Evolutionary conservation across 2,329 filamentous ascomycete species (phyloP).

Genomic region (Fusarium nodosum): DNA sequence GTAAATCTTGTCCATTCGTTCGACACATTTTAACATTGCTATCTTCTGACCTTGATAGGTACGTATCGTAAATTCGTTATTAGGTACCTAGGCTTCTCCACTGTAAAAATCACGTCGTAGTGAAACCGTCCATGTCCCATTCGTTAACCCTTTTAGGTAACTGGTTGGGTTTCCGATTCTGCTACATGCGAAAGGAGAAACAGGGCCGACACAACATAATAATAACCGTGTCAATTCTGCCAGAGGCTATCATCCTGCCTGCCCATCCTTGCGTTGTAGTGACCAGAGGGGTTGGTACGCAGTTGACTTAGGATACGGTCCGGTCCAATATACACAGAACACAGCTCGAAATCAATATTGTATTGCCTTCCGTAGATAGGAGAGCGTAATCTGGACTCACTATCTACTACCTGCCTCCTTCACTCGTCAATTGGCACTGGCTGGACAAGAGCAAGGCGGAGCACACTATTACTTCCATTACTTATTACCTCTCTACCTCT

Average conservation of each 20-base stretch:
- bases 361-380: neutral
- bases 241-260: neutral
- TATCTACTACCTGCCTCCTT: neutral
- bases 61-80: neutral
- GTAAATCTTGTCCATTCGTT: neutral
- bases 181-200: constrained; percentile 33
- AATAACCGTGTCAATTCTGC: neutral
- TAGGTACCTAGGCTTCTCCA: constrained; percentile 25
- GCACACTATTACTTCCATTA: neutral
- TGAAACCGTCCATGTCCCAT: constrained; percentile 38
- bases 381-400: neutral
- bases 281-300: neutral
- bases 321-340: neutral
- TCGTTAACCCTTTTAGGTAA: constrained; percentile 36
- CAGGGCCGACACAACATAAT: constrained; percentile 23
- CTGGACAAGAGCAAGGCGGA: neutral
- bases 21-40: constrained; percentile 1
- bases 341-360: neutral
- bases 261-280: constrained; percentile 8
- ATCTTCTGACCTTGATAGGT: constrained; percentile 1
- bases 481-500: neutral
- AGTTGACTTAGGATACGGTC: neutral
- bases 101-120: constrained; percentile 33
- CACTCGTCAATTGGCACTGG: neutral
- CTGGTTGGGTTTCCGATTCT: constrained; percentile 31